These are phyloP conservation scores for Zygoascus hellenicus DNA, from an alignment of 1,139 yeast genomes.

Conservation along the genomic window DNA sequence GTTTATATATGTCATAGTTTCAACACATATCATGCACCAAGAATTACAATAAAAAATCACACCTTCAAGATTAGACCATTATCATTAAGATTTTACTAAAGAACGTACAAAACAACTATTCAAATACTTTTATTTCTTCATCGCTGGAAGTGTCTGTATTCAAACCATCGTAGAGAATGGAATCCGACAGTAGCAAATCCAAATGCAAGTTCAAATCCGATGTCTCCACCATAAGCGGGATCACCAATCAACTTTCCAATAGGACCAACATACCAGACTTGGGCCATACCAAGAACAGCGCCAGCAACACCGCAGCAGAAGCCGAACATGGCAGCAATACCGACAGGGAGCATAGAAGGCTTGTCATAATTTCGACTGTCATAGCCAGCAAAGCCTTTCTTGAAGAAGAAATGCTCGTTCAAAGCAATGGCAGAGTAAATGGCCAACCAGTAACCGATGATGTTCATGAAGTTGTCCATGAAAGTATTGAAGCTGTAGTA, in stretches of 20 bases:
- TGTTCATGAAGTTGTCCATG: constrained; percentile 81
- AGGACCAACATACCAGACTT: constrained; percentile 75
- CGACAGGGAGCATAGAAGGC: constrained; percentile 57
- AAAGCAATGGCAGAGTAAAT: constrained; percentile 68
- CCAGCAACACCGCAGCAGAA: constrained; percentile 83
- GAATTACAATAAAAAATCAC: too few species aligned
- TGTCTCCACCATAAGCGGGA: constrained; percentile 60
- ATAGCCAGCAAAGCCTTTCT: constrained; percentile 50
- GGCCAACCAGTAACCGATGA: constrained; percentile 86
- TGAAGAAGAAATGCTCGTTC: constrained; percentile 75
- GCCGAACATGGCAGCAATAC: constrained; percentile 70
- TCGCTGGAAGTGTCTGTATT: constrained; percentile 34
- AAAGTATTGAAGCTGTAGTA: constrained; percentile 65
- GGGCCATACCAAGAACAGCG: constrained; percentile 79
- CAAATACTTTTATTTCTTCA: too few species aligned
- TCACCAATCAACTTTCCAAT: constrained; percentile 57
- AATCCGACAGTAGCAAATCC: constrained; percentile 63
- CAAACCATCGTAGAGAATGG: constrained; percentile 60
- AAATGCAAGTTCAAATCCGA: constrained; percentile 77
- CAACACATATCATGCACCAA: too few species aligned
- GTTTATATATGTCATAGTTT: too few species aligned
- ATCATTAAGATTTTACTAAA: too few species aligned
- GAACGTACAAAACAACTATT: too few species aligned
- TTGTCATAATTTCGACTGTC: constrained; percentile 58
- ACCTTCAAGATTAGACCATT: too few species aligned